Base-by-base conservation (phyloP, 768 basidiomycete species). In the Tricholoma sp. region DNA sequence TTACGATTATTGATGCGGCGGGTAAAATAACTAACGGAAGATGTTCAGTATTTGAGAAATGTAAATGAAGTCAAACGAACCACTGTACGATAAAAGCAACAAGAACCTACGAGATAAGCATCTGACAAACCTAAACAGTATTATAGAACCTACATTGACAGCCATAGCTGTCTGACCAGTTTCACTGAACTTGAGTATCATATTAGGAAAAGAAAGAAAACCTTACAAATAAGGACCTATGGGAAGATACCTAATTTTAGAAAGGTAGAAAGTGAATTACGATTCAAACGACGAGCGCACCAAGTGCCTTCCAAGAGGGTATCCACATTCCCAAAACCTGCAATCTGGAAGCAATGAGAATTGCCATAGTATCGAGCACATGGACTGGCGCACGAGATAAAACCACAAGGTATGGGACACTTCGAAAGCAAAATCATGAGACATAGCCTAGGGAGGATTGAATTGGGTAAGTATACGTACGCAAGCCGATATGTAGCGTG, bases 41-140 rank as follows among this genome's bases (percentile, higher is more conserved):
- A 48, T 17, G 29, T 15, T 48, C 29, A 31, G 32, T 48, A 9
- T 48, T 32, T 15, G 15, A n/a, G 10, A 48, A n/a, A 31, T 10
- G 13, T 7, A 48, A n/a, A 48, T 15, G 32, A 47, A 24, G 42
- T 7, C 3, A n/a, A 33, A 63, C 73, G 28, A 41, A 79, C 76
- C 66, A 67, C 67, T 80, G 77, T 6, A 74, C 73, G 32, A 75
- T 60, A 44, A 78, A 74, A 17, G 75, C 76, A 45, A 78, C 72
- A 36, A 70, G 15, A 36, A 80, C 61, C 75, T 79, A 54, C 29
- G 12, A 44, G 45, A 29, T 41, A 33, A 13, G 13, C 32, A 28
- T 55, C 32, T 37, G 31, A 58, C 31, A 47, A 24, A 39, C 4
- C 24, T 31, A 44, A 36, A 12, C 20, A 17, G 45, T 33, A 20